Evolutionary conservation across 768 basidiomycete species (phyloP).

Genomic region (Leucosporidium creatinivorum): DNA sequence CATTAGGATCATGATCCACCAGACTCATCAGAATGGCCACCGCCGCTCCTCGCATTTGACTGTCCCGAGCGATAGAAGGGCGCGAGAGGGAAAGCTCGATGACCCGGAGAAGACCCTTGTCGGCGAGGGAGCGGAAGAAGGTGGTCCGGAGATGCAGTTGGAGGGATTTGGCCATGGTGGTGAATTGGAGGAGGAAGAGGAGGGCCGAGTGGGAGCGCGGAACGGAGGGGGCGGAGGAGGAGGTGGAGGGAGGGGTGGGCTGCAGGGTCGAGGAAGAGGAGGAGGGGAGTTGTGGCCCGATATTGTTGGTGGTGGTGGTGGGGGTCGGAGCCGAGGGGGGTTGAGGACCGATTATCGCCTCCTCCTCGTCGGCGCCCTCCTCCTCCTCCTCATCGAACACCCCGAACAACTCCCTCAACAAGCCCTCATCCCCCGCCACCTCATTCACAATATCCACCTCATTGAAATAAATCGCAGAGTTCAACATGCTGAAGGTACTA

Average conservation of each 20-base stretch:
- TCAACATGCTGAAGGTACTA: conserved; percentile 91
- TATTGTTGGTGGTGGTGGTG: background rate
- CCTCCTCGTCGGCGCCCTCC: conserved; percentile 36
- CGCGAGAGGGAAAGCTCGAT: conserved; percentile 84
- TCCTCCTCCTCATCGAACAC: conserved; percentile 36
- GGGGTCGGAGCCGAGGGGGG: conserved; percentile 1
- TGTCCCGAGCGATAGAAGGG: conserved; percentile 33
- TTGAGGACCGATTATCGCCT: conserved; percentile 10
- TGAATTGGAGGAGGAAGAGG: conserved; percentile 80
- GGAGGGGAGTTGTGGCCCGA: background rate
- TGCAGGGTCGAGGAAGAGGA: background rate
- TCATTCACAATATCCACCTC: conserved; percentile 95
- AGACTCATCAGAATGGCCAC: conserved; percentile 78
- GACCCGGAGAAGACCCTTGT: conserved; percentile 80
- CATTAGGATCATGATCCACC: conserved; percentile 83
- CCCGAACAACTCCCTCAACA: conserved; percentile 51
- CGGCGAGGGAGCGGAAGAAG: conserved; percentile 78
- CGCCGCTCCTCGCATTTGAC: conserved; percentile 63
- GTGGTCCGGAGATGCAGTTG: conserved; percentile 77
- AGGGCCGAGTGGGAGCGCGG: conserved; percentile 60
- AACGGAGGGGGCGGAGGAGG: conserved; percentile 3
- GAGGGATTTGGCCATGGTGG: conserved; percentile 92
- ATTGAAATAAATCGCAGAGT: conserved; percentile 96
- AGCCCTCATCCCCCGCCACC: conserved; percentile 66
- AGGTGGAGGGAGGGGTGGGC: background rate